phyloP scores from a whole-genome alignment of 495 filamentous ascomycete species.

The Cercophora samala region DNA sequence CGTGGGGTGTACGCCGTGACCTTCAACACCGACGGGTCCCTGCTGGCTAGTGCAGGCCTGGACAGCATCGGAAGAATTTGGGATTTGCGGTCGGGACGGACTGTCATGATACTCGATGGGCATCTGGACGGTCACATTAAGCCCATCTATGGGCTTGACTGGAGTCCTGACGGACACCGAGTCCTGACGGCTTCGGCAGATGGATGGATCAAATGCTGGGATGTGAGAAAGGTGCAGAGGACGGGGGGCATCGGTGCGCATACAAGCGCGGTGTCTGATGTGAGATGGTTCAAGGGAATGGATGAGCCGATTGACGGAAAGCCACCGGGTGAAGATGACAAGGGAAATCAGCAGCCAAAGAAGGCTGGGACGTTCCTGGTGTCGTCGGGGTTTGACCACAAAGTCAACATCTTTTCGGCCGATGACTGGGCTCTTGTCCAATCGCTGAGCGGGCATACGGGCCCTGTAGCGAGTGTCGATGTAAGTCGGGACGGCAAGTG shows the following conservation, averaged over 20 bases:
- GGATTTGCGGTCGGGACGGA: constrained; percentile 92
- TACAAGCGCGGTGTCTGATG: constrained; percentile 83
- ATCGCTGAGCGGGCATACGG: constrained; percentile 82
- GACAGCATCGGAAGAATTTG: constrained; percentile 95
- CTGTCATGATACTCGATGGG: constrained; percentile 89
- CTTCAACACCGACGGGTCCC: constrained; percentile 86
- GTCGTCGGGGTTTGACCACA: constrained; percentile 87
- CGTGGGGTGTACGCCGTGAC: constrained; percentile 83
- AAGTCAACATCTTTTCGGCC: constrained; percentile 90
- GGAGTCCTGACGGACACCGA: constrained; percentile 85
- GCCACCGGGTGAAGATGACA: constrained; percentile 58
- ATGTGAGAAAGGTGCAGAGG: constrained; percentile 81
- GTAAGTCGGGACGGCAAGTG: constrained; percentile 79
- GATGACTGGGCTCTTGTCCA: constrained; percentile 94
- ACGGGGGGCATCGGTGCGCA: constrained; percentile 86
- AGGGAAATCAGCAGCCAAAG: constrained; percentile 58
- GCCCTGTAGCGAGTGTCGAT: constrained; percentile 86
- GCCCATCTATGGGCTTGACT: constrained; percentile 88
- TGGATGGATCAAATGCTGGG: constrained; percentile 97
- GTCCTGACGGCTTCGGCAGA: constrained; percentile 88
- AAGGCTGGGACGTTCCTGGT: constrained; percentile 86
- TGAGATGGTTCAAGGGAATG: constrained; percentile 87
- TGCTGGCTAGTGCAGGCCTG: constrained; percentile 83
- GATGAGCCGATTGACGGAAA: constrained; percentile 60
- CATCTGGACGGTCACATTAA: constrained; percentile 84